A percentile compares a stretch with the other conserved stretches of the same genome.
phyloP scores from a whole-genome alignment of 1,139 yeast species.

The Candida anutae region DNA sequence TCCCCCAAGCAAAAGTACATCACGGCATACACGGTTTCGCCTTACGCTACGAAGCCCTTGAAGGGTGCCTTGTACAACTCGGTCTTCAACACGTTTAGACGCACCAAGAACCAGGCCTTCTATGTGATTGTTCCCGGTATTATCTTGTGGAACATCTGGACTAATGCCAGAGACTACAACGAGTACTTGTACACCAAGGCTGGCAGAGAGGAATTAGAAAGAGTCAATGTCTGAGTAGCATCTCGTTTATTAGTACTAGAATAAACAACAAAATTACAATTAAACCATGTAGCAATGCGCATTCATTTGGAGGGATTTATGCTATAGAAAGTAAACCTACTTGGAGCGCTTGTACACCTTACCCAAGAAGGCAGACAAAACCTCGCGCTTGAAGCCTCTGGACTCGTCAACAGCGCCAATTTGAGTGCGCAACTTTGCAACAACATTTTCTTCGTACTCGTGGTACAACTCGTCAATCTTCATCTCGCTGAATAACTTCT shows the following conservation, averaged over 20 bases:
- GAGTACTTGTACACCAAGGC: constrained; percentile 95
- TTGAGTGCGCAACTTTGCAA: constrained; percentile 51
- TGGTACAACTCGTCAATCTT: constrained; percentile 64
- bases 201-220: constrained; percentile 89
- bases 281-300: too few relatives aligned
- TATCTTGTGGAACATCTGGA: constrained; percentile 83
- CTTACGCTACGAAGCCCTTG: constrained; percentile 88
- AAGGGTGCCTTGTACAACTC: constrained; percentile 83
- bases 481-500: constrained; percentile 67
- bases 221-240: constrained; percentile 52
- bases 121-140: constrained; percentile 73
- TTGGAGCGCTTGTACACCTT: constrained; percentile 93
- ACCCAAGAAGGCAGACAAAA: constrained; percentile 72
- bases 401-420: constrained; percentile 77
- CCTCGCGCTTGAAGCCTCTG: constrained; percentile 85
- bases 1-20: constrained; percentile 85
- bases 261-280: too few relatives aligned
- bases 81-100: constrained; percentile 89
- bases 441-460: constrained; percentile 76
- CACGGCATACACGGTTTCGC: constrained; percentile 83
- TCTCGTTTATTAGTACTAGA: too few relatives aligned
- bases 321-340: too few relatives aligned
- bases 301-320: too few relatives aligned
- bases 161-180: constrained; percentile 82
- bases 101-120: constrained; percentile 81